phyloP scores from a whole-genome alignment of 2,329 filamentous ascomycete genomes.

The Simplicillium sp. region DNA sequence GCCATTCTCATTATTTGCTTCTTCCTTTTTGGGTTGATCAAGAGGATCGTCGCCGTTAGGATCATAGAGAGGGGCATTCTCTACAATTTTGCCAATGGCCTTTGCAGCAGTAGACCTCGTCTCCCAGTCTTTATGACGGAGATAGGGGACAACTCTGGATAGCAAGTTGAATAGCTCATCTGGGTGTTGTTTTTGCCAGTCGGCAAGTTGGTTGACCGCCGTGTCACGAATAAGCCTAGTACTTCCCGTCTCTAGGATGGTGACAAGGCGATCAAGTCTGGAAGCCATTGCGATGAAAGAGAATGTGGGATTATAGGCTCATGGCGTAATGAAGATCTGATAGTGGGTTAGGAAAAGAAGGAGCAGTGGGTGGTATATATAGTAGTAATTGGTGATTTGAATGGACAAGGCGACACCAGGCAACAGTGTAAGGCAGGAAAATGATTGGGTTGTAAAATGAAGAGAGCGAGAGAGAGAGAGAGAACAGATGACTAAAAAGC shows the following conservation, averaged over 20 bases:
- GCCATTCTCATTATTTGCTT: conserved; percentile 25
- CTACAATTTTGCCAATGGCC: conserved; percentile 87
- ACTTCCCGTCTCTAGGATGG: conserved; percentile 93
- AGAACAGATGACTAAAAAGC: no score
- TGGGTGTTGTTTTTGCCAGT: conserved; percentile 96
- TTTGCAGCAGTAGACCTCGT: conserved; percentile 88
- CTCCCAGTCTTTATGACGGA: conserved; percentile 94
- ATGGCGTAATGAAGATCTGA: background rate
- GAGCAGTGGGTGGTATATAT: conserved; percentile 1
- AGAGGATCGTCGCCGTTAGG: conserved; percentile 67
- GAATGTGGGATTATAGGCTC: background rate
- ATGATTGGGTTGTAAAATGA: no score
- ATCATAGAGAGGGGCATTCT: conserved; percentile 79
- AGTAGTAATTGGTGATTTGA: conserved; percentile 3
- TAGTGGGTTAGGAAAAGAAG: background rate
- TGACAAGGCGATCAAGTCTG: conserved; percentile 25
- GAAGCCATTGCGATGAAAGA: conserved; percentile 5
- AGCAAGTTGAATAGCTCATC: conserved; percentile 96
- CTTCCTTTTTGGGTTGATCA: conserved; percentile 32
- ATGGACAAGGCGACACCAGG: background rate
- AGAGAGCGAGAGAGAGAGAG: no score
- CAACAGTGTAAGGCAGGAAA: background rate
- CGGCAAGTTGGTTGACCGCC: conserved; percentile 89
- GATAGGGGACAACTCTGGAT: conserved; percentile 87
- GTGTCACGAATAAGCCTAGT: conserved; percentile 94